Base-by-base conservation (phyloP, 2,329 filamentous ascomycete genomes). In the Waltergamsia citrina region DNA sequence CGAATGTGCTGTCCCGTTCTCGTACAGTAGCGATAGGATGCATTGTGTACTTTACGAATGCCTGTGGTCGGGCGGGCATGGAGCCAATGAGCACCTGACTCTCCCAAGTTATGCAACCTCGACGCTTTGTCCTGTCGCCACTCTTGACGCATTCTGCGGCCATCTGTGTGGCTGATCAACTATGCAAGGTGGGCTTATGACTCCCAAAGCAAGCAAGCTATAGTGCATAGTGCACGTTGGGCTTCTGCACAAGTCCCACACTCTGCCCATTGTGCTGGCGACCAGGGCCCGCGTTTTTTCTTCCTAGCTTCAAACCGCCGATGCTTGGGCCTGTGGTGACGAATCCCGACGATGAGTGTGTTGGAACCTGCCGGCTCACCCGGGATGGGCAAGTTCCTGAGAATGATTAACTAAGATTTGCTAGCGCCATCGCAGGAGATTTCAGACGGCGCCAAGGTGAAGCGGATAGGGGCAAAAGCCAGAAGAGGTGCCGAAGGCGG, bases 31-130 rank as follows among this genome's bases (percentile, higher is more conserved):
- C 33, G 26, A 35, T 35, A 27, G 7, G 18, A 17, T 35, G 33
- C 33, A 35, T 35, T 35, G 25, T 27, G 32, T 34, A 35, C 26
- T 29, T 23, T 35, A 25, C 26, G 20, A 29, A 23, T 26, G 20
- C 21, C n/a, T 5, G 12, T 9, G 15, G 6, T 14, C 10, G 19
- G 23, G 9, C 20, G 6, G 14, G 31, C 19, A 15, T 10, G n/a
- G 11, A 16, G 11, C 31, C 31, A 33, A 33, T 33, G 14, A 33
- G 23, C 14, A 14, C 10, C 16, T 30, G 15, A 30, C n/a, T 6
- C 7, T 6, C 28, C 28, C 28, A n/a, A 30, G 28, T 7, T 30
- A 30, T 30, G 28, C 28, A 27, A 15, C 25, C 6, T 27, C n/a
- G n/a, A 11, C 14, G 10, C 22, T 21, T 20, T 15, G 12, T 19